Conservation (phyloP, 2,329 filamentous ascomycete genomes). For the Hypoxylon sp. region DNA sequence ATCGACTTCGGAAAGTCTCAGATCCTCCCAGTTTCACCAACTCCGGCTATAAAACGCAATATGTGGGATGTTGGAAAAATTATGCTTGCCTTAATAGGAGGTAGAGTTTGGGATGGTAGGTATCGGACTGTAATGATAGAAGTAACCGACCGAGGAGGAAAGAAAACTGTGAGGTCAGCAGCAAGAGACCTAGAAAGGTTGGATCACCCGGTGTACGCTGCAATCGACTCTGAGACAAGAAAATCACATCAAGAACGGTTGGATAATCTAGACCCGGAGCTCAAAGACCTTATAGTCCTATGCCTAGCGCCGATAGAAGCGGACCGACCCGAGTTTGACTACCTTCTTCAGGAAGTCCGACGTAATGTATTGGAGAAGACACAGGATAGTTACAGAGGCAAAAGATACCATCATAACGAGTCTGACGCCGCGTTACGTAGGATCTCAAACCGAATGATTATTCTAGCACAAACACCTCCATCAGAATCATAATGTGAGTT, state of each 20-base stretch:
- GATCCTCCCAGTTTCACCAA: conserved; percentile 12
- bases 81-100: conserved; percentile 45
- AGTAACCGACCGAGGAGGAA: conserved; percentile 19
- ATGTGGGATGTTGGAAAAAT: conserved; percentile 35
- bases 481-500: not conserved
- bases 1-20: conserved; percentile 46
- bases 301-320: conserved; percentile 34
- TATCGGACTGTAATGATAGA: conserved; percentile 31
- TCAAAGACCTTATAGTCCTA: conserved; percentile 38
- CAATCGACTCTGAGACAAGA: not conserved
- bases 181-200: conserved; percentile 36
- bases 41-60: conserved; percentile 30
- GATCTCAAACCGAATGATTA: conserved; percentile 5
- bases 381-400: conserved; percentile 3
- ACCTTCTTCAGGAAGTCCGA: conserved; percentile 40
- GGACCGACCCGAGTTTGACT: conserved; percentile 39
- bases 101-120: conserved; percentile 12
- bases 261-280: conserved; percentile 42
- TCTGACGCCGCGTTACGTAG: conserved; percentile 17
- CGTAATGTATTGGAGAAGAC: conserved; percentile 21
- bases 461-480: not conserved
- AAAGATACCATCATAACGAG: conserved; percentile 30
- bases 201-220: conserved; percentile 3
- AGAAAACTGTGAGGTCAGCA: conserved; percentile 22
- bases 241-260: conserved; percentile 34